These are phyloP conservation scores for Chalciporus chontae DNA, from an alignment of 768 basidiomycete genomes.

Conservation along the genomic window DNA sequence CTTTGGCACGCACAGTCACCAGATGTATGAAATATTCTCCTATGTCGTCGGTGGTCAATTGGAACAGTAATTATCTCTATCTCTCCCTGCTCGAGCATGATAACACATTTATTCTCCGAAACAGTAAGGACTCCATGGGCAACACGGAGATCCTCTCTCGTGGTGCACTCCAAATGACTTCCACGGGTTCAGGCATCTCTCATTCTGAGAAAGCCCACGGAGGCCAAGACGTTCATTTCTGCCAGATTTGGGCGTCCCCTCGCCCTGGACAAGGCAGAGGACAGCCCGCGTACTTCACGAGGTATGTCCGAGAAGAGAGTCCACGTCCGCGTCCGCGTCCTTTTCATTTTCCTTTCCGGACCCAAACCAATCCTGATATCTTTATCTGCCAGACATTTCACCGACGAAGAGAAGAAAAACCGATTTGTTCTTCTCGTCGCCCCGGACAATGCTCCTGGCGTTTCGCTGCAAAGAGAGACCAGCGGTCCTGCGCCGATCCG, in stretches of 20 bases:
- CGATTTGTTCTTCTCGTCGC: slow-evolving; percentile 74
- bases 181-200: slow-evolving; percentile 86
- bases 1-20: slow-evolving; percentile 82
- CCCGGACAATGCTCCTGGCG: slow-evolving; percentile 56
- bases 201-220: slow-evolving; percentile 71
- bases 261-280: slow-evolving; percentile 23
- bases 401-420: slow-evolving; percentile 78
- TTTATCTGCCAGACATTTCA: slow-evolving; percentile 52
- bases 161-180: slow-evolving; percentile 89
- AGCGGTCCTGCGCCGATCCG: slow-evolving; percentile 81
- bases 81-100: too few relatives aligned
- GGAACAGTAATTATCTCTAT: slow-evolving; percentile 59
- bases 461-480: slow-evolving; percentile 59
- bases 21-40: slow-evolving; percentile 89
- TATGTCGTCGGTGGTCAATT: slow-evolving; percentile 78
- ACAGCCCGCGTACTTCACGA: slow-evolving; percentile 79
- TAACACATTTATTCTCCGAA: neutral
- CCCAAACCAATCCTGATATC: neutral
- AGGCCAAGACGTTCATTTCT: slow-evolving; percentile 47
- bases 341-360: neutral
- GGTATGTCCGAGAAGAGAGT: slow-evolving; percentile 31
- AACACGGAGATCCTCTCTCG: slow-evolving; percentile 87
- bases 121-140: slow-evolving; percentile 86
- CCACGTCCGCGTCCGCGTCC: too few relatives aligned
- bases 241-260: slow-evolving; percentile 70